phyloP scores from a whole-genome alignment of 345 rosid genomes.

The Cardamine resedifolia region DNA sequence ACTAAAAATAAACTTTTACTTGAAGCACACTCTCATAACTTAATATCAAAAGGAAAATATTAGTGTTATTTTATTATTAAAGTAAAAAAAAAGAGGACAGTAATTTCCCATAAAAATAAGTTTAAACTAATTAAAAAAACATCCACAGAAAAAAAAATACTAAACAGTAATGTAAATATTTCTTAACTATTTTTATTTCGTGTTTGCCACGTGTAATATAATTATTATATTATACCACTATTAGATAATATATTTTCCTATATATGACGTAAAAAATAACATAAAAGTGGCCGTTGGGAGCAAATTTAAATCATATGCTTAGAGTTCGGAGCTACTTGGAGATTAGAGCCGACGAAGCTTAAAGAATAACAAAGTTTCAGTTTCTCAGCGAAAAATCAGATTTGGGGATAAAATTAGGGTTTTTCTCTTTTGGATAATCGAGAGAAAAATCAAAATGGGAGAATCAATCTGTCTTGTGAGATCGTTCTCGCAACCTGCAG shows the following conservation, averaged over 20 bases:
- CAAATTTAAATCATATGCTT: constrained; percentile 27
- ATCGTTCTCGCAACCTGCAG: constrained; percentile 85
- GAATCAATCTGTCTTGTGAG: constrained; percentile 53
- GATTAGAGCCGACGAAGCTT: constrained; percentile 21
- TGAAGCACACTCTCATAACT: background rate
- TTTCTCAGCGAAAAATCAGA: constrained; percentile 6
- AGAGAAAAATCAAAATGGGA: constrained; percentile 15
- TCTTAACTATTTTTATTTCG: background rate
- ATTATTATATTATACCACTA: background rate
- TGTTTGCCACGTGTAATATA: background rate
- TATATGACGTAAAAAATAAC: constrained; percentile 4
- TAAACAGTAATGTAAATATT: background rate
- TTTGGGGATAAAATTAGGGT: constrained; percentile 32
- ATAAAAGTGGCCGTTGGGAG: constrained; percentile 35
- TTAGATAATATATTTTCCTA: background rate
- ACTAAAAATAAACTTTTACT: background rate
- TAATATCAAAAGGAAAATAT: background rate
- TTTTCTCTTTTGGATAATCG: constrained; percentile 3
- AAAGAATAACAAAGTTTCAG: background rate
- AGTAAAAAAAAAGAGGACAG: background rate
- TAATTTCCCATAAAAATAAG: background rate
- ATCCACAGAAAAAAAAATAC: background rate
- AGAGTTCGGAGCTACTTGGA: constrained; percentile 20
- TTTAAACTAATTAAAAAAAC: background rate
- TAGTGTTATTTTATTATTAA: background rate